phyloP scores from a whole-genome alignment of 768 basidiomycete genomes.

The button mushroom (Agaricus bisporus) region DNA sequence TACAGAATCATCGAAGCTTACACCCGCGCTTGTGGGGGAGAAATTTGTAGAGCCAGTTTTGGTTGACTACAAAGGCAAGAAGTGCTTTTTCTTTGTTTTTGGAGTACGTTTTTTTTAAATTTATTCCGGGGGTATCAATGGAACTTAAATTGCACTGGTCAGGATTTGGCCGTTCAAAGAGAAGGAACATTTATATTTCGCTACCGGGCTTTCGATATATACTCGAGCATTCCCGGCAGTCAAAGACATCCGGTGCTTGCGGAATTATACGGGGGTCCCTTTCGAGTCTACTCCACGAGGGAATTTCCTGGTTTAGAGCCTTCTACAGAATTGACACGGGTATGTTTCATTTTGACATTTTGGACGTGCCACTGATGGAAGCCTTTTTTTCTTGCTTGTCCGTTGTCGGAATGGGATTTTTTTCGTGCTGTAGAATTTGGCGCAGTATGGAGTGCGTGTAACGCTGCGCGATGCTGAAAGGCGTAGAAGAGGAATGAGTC shows the following conservation, averaged over 20 bases:
- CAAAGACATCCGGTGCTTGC: slow-evolving; percentile 40
- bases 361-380: background rate
- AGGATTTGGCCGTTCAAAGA: slow-evolving; percentile 61
- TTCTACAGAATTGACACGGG: slow-evolving; percentile 68
- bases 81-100: slow-evolving; percentile 57
- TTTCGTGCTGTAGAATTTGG: slow-evolving; percentile 20
- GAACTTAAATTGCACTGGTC: no score
- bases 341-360: slow-evolving; percentile 17
- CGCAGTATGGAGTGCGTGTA: slow-evolving; percentile 35
- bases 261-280: slow-evolving; percentile 61
- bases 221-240: slow-evolving; percentile 28
- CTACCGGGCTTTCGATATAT: slow-evolving; percentile 66
- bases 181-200: slow-evolving; percentile 66
- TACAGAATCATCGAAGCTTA: slow-evolving; percentile 37
- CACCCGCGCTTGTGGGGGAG: slow-evolving; percentile 52
- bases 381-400: no score
- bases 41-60: slow-evolving; percentile 52
- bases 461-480: slow-evolving; percentile 33
- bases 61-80: slow-evolving; percentile 48
- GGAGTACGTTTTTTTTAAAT: slow-evolving; percentile 39
- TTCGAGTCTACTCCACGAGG: slow-evolving; percentile 67
- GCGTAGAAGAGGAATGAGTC: slow-evolving; percentile 26
- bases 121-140: no score
- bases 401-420: no score
- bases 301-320: slow-evolving; percentile 67